Evolutionary conservation across 1,139 yeast species (phyloP).

Genomic region (Debaryomyces psychrophilus): DNA sequence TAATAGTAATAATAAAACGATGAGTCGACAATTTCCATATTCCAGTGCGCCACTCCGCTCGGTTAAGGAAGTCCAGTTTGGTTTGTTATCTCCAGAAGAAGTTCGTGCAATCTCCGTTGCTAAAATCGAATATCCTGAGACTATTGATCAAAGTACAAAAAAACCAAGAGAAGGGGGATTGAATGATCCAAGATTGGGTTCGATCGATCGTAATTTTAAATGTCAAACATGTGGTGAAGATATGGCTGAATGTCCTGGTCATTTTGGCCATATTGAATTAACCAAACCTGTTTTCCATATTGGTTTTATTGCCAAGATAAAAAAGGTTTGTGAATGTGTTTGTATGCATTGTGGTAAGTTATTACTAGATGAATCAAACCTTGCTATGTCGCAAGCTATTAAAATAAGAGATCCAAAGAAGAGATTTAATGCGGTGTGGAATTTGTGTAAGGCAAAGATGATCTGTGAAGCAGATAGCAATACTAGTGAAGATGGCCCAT

Average conservation of each 20-base stretch:
- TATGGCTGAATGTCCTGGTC: conserved; percentile 99
- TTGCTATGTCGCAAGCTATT: conserved; percentile 85
- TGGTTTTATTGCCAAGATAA: conserved; percentile 90
- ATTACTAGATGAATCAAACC: conserved; percentile 82
- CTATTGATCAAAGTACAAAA: conserved; percentile 96
- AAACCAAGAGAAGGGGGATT: conserved; percentile 96
- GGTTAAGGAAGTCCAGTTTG: conserved; percentile 97
- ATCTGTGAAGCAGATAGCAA: conserved; percentile 85
- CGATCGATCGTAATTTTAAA: conserved; percentile 94
- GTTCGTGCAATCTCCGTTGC: conserved; percentile 96
- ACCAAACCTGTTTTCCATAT: conserved; percentile 99
- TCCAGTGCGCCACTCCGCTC: conserved; percentile 97
- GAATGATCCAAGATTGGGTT: conserved; percentile 95
- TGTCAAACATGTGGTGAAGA: conserved; percentile 99
- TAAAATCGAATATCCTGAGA: conserved; percentile 96
- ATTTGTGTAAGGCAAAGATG: conserved; percentile 86
- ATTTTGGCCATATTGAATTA: conserved; percentile 96
- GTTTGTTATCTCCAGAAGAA: conserved; percentile 97
- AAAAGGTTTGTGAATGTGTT: conserved; percentile 92
- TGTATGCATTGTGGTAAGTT: conserved; percentile 99
- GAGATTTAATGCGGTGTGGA: conserved; percentile 96
- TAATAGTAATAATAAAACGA: conserved; percentile 16
- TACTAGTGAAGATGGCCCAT: conserved; percentile 61
- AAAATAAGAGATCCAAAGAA: conserved; percentile 92
- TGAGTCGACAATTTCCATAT: conserved; percentile 77